Base-by-base conservation (phyloP, 768 basidiomycete species). In the Mycena sanguinolenta region DNA sequence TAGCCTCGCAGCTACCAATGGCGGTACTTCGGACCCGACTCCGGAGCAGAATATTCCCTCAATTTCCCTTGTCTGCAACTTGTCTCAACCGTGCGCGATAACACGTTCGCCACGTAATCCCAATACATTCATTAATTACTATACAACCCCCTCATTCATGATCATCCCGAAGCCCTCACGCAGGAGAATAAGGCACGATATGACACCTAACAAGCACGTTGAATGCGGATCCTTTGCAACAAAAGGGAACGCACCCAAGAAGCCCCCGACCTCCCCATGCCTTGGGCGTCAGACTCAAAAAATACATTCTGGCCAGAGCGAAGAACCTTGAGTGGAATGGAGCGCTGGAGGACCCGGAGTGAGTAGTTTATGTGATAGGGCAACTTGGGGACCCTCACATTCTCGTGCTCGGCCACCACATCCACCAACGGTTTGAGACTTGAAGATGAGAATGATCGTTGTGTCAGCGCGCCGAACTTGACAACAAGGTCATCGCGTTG, bases 181-280 rank as follows among this genome's bases (percentile, higher is more conserved):
- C 50, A 38, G 80, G 62, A 21, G 82, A 76, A 75, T 85, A 87
- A 8, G 89, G 89, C 25, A 91, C 83, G 50, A 92, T 89, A 75
- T 91, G 90, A 73, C 91, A 92, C 44, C 90, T 91, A 65, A n/a
- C 21, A 65, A 23, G 25, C 32, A 28, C 54, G 36, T 52, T 58
- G 67, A 73, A 68, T 38, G 28, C 36, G 42, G 30, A 67, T 23
- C n/a, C 10, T 13, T 63, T 17, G 55, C 3, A 10, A 50, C 25
- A 50, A 46, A 38, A 27, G 65, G 58, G 53, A 25, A 79, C 90
- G 75, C 71, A 95, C 92, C 96, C 96, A 50, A 98, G 82, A 78
- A 92, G 84, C 12, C 96, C 96, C 67, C 94, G 84, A 13, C 96
- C 96, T 70, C 95, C 95, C 96, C 96, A 98, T 9, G 91, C 91